A percentile compares a stretch with the other conserved stretches of the same genome.
Conservation (phyloP, 2,329 filamentous ascomycete species). For the Gliomastix tumulicola region DNA sequence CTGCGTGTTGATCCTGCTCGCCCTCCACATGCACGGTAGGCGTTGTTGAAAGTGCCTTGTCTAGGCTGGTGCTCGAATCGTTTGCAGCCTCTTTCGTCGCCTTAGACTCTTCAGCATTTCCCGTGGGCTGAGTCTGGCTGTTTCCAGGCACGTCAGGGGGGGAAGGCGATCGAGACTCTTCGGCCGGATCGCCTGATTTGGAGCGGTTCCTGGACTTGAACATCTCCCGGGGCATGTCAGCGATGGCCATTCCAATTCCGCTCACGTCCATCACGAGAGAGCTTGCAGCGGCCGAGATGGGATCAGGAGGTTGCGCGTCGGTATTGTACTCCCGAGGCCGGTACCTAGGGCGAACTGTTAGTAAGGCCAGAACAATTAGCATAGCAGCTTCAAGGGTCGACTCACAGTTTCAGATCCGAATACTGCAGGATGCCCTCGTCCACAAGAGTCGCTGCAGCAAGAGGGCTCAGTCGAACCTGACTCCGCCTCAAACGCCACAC, state of each 20-base stretch:
- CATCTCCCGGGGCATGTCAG: constrained; percentile 59
- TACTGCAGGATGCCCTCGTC: constrained; percentile 59
- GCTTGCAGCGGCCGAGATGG: constrained; percentile 68
- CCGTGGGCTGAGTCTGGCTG: background rate
- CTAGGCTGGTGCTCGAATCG: too few species aligned
- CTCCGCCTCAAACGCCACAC: constrained; percentile 69
- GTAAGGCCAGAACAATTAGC: constrained; percentile 1
- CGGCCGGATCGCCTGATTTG: constrained; percentile 10
- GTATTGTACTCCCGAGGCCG: constrained; percentile 62
- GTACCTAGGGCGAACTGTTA: constrained; percentile 27
- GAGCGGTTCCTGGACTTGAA: constrained; percentile 30
- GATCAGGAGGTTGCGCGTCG: constrained; percentile 72
- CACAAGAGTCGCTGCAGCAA: constrained; percentile 65
- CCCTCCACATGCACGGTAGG: too few species aligned
- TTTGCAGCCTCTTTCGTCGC: too few species aligned
- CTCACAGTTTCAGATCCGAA: constrained; percentile 66
- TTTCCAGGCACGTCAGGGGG: background rate
- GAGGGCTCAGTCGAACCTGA: constrained; percentile 59
- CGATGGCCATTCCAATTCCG: constrained; percentile 74
- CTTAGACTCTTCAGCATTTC: background rate
- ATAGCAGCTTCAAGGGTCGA: constrained; percentile 1
- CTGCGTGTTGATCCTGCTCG: too few species aligned
- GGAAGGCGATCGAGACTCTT: constrained; percentile 1
- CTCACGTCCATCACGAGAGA: constrained; percentile 79
- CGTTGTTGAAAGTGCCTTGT: background rate